Evolutionary conservation across 768 basidiomycete species (phyloP).

Genomic region (Tulasnella sp.): DNA sequence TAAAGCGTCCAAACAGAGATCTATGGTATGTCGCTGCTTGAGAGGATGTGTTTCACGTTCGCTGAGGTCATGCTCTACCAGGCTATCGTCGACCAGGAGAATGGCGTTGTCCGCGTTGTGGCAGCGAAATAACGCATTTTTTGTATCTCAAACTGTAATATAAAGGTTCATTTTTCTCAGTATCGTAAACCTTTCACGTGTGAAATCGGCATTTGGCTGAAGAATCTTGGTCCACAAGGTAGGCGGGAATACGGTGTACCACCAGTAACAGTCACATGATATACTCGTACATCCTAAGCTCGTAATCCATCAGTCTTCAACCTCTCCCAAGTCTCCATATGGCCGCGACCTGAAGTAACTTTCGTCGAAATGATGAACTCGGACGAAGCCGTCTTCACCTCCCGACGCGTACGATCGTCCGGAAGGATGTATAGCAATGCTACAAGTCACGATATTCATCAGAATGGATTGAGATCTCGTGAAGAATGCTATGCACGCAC

Average conservation of each 20-base stretch:
- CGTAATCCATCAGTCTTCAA: constrained; percentile 32
- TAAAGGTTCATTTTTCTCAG: background rate
- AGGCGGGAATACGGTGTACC: too few relatives aligned
- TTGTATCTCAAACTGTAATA: background rate
- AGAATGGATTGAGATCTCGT: background rate
- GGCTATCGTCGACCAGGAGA: background rate
- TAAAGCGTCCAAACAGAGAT: background rate
- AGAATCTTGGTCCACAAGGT: too few relatives aligned
- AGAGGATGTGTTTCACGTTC: background rate
- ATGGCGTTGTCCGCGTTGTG: background rate
- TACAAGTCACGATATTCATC: constrained; percentile 23
- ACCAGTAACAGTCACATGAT: too few relatives aligned
- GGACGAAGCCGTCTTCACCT: constrained; percentile 91
- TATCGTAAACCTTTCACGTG: too few relatives aligned
- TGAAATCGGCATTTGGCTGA: too few relatives aligned
- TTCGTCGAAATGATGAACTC: constrained; percentile 89
- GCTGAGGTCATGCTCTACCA: background rate
- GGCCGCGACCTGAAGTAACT: constrained; percentile 86
- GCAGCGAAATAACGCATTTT: background rate
- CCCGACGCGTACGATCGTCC: constrained; percentile 88
- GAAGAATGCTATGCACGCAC: constrained; percentile 38
- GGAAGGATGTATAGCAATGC: constrained; percentile 84
- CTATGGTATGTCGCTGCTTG: too few relatives aligned
- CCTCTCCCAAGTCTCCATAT: constrained; percentile 73
- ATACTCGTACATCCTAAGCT: background rate